Percentiles rank a stretch among this genome's conserved stretches.
Evolutionary conservation across 257 asterid genomes (phyloP).

Genomic region (Solanum corneliomulleri): DNA sequence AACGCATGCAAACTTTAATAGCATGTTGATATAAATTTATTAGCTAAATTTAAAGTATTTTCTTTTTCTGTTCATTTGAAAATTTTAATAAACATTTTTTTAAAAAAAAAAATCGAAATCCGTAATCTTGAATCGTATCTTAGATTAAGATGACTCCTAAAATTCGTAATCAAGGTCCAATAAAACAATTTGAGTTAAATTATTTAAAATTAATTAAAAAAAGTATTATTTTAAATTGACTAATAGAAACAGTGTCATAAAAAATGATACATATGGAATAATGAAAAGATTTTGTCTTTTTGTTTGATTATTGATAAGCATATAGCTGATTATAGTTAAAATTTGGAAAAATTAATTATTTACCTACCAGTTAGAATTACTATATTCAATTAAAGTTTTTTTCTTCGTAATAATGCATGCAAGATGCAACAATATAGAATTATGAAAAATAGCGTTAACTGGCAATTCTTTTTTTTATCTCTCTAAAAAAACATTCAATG

Average conservation of each 20-base stretch:
- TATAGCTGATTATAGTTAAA: neutral
- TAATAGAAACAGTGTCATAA: neutral
- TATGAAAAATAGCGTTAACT: neutral
- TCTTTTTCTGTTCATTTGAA: neutral
- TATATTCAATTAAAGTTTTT: neutral
- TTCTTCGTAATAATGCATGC: neutral
- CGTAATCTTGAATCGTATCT: too few species aligned
- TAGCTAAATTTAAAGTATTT: too few species aligned
- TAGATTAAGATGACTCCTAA: too few species aligned
- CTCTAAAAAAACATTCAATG: too few species aligned
- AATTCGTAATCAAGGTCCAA: neutral
- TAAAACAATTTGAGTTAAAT: neutral
- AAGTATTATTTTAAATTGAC: neutral
- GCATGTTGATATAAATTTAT: neutral
- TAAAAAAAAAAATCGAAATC: too few species aligned
- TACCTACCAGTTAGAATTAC: neutral
- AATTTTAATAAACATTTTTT: neutral
- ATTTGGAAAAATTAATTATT: neutral
- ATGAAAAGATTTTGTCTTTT: neutral
- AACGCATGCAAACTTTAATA: neutral
- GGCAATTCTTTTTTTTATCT: neutral
- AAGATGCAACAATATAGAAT: neutral
- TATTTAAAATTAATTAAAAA: neutral
- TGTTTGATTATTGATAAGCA: neutral
- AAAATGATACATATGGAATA: neutral